Conservation (phyloP, 2,329 filamentous ascomycete genomes). For the Hypoxylon rubiginosum region DNA sequence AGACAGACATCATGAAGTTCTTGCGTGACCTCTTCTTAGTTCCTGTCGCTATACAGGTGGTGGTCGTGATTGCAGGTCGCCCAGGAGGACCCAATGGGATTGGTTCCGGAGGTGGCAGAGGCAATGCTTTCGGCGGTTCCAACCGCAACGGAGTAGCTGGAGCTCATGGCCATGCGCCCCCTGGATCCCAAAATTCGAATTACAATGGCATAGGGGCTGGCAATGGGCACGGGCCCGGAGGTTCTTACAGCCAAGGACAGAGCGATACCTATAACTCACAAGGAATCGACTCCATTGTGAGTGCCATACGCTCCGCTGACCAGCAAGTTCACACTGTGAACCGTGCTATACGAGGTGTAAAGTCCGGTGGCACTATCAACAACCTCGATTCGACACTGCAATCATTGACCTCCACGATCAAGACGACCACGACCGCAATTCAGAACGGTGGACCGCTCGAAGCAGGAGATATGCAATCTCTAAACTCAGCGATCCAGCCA, state of each 20-base stretch:
- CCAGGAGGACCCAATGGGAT: conserved; percentile 19
- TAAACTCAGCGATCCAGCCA: conserved; percentile 29
- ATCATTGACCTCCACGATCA: conserved; percentile 28
- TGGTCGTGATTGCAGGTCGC: conserved; percentile 12
- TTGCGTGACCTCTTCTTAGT: conserved; percentile 23
- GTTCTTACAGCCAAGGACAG: conserved; percentile 6
- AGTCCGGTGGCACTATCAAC: conserved; percentile 27
- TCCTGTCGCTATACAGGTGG: conserved; percentile 14
- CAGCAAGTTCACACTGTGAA: conserved; percentile 30
- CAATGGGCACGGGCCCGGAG: background rate
- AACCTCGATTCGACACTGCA: conserved; percentile 28
- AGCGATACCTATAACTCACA: conserved; percentile 13
- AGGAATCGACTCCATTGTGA: conserved; percentile 28
- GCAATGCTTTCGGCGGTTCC: conserved; percentile 10
- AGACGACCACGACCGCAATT: conserved; percentile 20
- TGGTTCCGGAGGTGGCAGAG: background rate
- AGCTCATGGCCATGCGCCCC: conserved; percentile 1
- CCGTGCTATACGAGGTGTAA: conserved; percentile 26
- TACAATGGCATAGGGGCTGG: conserved; percentile 3
- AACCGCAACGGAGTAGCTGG: conserved; percentile 8
- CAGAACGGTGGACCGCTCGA: conserved; percentile 11
- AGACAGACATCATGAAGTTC: conserved; percentile 33
- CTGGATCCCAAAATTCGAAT: conserved; percentile 1
- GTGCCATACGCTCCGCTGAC: conserved; percentile 30
- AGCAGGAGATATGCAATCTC: conserved; percentile 25